Evolutionary conservation across 1,139 yeast species (phyloP), one percentile per base, ranked within the genome.

Genomic region (Magnusiomyces sp.): DNA sequence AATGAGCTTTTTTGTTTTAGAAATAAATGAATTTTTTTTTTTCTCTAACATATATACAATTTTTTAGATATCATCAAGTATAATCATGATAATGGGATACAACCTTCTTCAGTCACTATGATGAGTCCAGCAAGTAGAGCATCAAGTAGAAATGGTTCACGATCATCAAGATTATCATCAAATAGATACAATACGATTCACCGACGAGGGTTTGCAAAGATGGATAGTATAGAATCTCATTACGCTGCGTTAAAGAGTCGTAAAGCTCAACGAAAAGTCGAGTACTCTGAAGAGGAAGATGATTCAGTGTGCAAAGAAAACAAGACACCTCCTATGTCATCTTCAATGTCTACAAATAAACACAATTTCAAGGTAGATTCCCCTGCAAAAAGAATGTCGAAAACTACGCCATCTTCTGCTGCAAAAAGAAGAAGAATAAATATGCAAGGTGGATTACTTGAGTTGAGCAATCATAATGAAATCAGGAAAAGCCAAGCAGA

Each of bases 181-280:
- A n/a, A 29, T 2, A 10, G 43, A 23, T 40, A 27, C 20, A 11
- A 32, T 19, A 40, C n/a, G 2, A 20, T 40, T 27, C 43, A 40
- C n/a, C 27, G 16, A 11, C 17, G 20, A 3, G 34, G 13, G 4
- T 40, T 40, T 40, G 33, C 43, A n/a, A 23, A 13, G 34, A 40
- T 40, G 43, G 42, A 40, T 27, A 40, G 34, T 14, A 40, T 40
- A n/a, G 43, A 40, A n/a, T 17, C 17, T 3, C 43, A 40, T 40
- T 29, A 40, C 23, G 20, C 43, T 27, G 34, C 34, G 5, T 11
- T 16, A 7, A 40, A 14, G 19, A 34, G 16, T 13, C 16, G n/a
- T 14, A 34, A 13, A 34, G 37, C n/a, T 14, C 16, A 14, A 34
- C 37, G 37, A 34, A n/a, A 14, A 10, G n/a, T 13, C 16, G 9